A percentile compares a stretch with the other conserved stretches of the same genome.
These are phyloP conservation scores for Dittrichia graveolens DNA, from an alignment of 129 eudicot species.

Conservation along the genomic window DNA sequence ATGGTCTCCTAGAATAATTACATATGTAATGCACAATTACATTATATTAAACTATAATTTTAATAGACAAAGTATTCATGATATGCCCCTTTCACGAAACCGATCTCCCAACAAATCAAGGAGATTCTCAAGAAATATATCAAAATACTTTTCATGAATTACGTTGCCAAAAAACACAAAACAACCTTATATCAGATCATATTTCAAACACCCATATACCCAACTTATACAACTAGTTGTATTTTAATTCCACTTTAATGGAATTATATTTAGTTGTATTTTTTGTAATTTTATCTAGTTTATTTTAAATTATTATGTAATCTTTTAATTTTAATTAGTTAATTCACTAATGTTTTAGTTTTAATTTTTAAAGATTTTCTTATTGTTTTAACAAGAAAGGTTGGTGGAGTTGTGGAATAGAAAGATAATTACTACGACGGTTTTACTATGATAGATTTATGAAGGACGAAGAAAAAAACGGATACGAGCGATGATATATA, in stretches of 20 bases:
- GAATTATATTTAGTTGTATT: neutral
- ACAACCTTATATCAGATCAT: no score
- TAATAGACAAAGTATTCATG: neutral
- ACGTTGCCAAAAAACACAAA: neutral
- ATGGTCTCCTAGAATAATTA: neutral
- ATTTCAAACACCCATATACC: neutral
- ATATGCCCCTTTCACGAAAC: neutral
- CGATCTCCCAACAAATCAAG: neutral
- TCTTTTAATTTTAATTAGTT: no score
- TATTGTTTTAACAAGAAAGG: no score
- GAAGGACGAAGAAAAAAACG: no score
- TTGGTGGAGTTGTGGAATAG: no score
- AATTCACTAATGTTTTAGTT: no score
- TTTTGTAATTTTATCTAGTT: neutral
- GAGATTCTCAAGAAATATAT: neutral
- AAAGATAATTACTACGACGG: no score
- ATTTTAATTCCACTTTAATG: no score
- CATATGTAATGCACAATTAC: neutral
- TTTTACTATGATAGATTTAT: no score
- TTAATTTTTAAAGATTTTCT: no score
- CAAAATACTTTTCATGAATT: neutral
- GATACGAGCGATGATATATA: no score
- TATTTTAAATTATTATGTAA: no score
- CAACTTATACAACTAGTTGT: neutral
- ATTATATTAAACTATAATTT: neutral